Evolutionary conservation across 352 stramenopile genomes (phyloP).

Genomic region (Phytopythium kandeliae): DNA sequence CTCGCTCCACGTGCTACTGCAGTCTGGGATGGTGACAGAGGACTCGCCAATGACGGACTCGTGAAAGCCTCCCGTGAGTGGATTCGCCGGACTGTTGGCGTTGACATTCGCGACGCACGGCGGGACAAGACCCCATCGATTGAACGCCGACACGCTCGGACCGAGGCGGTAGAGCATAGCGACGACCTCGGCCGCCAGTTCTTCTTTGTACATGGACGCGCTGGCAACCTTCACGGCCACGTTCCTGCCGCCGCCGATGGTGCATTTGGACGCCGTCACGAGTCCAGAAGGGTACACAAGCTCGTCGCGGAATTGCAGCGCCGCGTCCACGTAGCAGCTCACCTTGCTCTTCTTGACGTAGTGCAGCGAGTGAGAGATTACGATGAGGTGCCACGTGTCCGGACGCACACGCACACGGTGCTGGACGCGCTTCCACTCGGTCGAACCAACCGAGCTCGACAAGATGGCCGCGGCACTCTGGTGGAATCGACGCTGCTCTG

Average conservation of each 20-base stretch:
- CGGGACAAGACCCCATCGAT: slow-evolving; percentile 29
- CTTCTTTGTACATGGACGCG: slow-evolving; percentile 79
- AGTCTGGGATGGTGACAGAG: slow-evolving; percentile 29
- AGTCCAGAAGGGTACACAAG: slow-evolving; percentile 72
- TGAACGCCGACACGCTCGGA: slow-evolving; percentile 54
- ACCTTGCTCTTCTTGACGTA: slow-evolving; percentile 87
- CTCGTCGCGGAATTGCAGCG: slow-evolving; percentile 62
- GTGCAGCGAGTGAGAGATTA: slow-evolving; percentile 71
- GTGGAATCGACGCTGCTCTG: slow-evolving; percentile 15
- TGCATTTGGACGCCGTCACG: slow-evolving; percentile 70
- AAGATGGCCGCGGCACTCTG: slow-evolving; percentile 30
- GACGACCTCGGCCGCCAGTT: slow-evolving; percentile 45
- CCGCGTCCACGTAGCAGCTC: slow-evolving; percentile 59
- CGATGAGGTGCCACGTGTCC: slow-evolving; percentile 64
- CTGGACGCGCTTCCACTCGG: slow-evolving; percentile 64
- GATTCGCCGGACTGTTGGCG: slow-evolving; percentile 15
- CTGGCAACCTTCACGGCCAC: slow-evolving; percentile 45
- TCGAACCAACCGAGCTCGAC: slow-evolving; percentile 14
- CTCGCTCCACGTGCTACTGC: slow-evolving; percentile 26
- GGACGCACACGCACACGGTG: slow-evolving; percentile 25
- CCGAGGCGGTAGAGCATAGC: slow-evolving; percentile 57
- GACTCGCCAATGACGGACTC: slow-evolving; percentile 37
- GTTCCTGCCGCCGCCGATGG: slow-evolving; percentile 45
- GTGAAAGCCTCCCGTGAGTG: slow-evolving; percentile 43
- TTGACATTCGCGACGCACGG: slow-evolving; percentile 8